Conservation (phyloP, 2,329 filamentous ascomycete genomes). For the Taxawa tesnikishii region DNA sequence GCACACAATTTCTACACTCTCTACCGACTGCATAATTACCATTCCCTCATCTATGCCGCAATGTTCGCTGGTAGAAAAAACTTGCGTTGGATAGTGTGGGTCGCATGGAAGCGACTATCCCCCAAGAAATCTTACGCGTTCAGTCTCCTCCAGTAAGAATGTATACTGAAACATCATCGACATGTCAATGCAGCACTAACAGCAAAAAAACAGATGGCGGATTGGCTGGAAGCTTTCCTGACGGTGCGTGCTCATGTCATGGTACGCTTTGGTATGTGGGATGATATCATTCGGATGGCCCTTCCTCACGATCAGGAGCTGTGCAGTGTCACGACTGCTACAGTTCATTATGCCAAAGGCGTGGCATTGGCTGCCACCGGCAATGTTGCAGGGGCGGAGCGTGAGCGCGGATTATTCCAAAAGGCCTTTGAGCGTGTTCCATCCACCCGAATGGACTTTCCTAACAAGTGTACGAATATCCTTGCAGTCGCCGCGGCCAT, state of each 20-base stretch:
- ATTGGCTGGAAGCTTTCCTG: slow-evolving; percentile 64
- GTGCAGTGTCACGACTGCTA: slow-evolving; percentile 58
- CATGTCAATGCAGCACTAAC: too few species aligned
- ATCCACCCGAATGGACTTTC: slow-evolving; percentile 51
- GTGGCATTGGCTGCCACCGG: slow-evolving; percentile 52
- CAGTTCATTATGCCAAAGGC: slow-evolving; percentile 55
- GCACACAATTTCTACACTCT: slow-evolving; percentile 63
- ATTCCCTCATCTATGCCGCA: slow-evolving; percentile 64
- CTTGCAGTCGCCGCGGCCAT: slow-evolving; percentile 48
- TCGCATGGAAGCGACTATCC: slow-evolving; percentile 49
- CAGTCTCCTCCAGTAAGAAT: slow-evolving; percentile 35
- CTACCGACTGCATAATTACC: slow-evolving; percentile 63
- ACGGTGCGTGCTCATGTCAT: slow-evolving; percentile 56
- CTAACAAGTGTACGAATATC: slow-evolving; percentile 53
- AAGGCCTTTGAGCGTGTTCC: slow-evolving; percentile 42
- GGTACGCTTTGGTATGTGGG: slow-evolving; percentile 62
- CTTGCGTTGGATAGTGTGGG: slow-evolving; percentile 49
- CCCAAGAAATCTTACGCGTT: slow-evolving; percentile 51
- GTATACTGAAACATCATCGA: too few species aligned
- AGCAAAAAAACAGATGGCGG: too few species aligned
- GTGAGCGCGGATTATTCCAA: slow-evolving; percentile 34
- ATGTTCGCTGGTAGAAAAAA: slow-evolving; percentile 59
- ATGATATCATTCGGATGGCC: slow-evolving; percentile 46
- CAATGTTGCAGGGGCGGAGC: slow-evolving; percentile 41
- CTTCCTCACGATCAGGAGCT: slow-evolving; percentile 47